Evolutionary conservation across 2,329 filamentous ascomycete species (phyloP).

Genomic region (Epichloe aotearoae): DNA sequence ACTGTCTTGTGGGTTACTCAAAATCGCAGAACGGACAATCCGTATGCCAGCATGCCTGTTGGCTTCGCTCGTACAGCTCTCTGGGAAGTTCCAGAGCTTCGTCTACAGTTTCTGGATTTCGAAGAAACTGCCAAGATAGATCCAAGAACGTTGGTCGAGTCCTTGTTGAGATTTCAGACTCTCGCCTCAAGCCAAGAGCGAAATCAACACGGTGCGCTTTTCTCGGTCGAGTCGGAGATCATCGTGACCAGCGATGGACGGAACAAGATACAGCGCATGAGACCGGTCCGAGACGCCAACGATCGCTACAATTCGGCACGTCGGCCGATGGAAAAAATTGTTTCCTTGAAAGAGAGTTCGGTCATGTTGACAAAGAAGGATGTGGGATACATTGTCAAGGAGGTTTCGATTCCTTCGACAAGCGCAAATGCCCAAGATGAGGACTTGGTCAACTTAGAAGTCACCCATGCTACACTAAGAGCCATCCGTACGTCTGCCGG

Average conservation of each 20-base stretch:
- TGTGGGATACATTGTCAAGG: not conserved
- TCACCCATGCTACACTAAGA: not conserved
- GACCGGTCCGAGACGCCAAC: not conserved
- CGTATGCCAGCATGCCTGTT: not conserved
- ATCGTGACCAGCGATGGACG: not conserved
- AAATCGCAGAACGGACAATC: not conserved
- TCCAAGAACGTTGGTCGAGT: not conserved
- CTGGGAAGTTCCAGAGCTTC: not conserved
- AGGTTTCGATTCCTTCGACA: not conserved
- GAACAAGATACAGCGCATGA: not conserved
- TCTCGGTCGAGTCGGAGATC: constrained; percentile 1
- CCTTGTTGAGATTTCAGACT: not conserved
- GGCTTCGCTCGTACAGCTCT: not conserved
- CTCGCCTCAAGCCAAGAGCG: not conserved
- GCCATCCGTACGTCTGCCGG: not conserved
- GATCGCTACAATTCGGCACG: constrained; percentile 1
- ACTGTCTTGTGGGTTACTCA: not conserved
- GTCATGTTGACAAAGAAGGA: not conserved
- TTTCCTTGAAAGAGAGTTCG: not conserved
- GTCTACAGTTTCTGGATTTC: constrained; percentile 4
- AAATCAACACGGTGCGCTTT: not conserved
- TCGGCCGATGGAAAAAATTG: not conserved
- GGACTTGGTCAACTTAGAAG: not conserved
- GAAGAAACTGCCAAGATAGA: not conserved
- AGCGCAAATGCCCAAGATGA: not conserved